A percentile compares a stretch with the other conserved stretches of the same genome.
Evolutionary conservation across 106 monocot species (phyloP).

Genomic region (Apostasia ramifera): DNA sequence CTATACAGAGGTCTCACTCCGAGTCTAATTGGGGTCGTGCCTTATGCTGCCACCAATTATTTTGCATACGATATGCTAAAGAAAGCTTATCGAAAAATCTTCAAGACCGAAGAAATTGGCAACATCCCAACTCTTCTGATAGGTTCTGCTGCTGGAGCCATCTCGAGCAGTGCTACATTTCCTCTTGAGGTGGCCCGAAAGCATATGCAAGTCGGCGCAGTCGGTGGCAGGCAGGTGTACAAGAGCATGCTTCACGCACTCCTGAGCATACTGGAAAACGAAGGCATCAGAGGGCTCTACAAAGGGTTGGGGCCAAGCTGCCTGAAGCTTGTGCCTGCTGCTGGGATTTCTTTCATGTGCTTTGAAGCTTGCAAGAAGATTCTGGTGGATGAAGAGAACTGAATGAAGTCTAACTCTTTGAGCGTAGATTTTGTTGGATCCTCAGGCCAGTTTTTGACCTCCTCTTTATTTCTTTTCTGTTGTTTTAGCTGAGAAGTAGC

Average conservation of each 20-base stretch:
- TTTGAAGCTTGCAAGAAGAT: slow-evolving; percentile 98
- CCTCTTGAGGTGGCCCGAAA: slow-evolving; percentile 92
- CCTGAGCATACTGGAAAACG: slow-evolving; percentile 66
- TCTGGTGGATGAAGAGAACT: slow-evolving; percentile 50
- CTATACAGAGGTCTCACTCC: slow-evolving; percentile 94
- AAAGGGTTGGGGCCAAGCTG: slow-evolving; percentile 94
- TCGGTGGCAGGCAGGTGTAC: slow-evolving; percentile 84
- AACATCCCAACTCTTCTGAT: slow-evolving; percentile 80
- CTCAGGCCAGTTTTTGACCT: not conserved
- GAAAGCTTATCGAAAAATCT: slow-evolving; percentile 60
- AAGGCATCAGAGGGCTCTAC: slow-evolving; percentile 83
- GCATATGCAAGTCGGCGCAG: slow-evolving; percentile 92
- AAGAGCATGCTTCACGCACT: slow-evolving; percentile 88
- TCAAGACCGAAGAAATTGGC: slow-evolving; percentile 56
- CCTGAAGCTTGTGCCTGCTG: slow-evolving; percentile 89
- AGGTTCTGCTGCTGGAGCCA: slow-evolving; percentile 86
- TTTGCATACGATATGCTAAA: slow-evolving; percentile 76
- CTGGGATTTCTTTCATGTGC: slow-evolving; percentile 97
- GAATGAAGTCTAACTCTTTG: not conserved
- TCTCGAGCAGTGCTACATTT: slow-evolving; percentile 84
- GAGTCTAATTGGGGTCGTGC: slow-evolving; percentile 85
- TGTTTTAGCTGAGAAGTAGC: no score
- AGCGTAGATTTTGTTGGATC: not conserved
- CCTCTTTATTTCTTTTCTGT: no score
- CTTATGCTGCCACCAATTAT: slow-evolving; percentile 90